Evolutionary conservation across 805 yeast genomes (phyloP).

Genomic region (Candida ascalaphidarum): DNA sequence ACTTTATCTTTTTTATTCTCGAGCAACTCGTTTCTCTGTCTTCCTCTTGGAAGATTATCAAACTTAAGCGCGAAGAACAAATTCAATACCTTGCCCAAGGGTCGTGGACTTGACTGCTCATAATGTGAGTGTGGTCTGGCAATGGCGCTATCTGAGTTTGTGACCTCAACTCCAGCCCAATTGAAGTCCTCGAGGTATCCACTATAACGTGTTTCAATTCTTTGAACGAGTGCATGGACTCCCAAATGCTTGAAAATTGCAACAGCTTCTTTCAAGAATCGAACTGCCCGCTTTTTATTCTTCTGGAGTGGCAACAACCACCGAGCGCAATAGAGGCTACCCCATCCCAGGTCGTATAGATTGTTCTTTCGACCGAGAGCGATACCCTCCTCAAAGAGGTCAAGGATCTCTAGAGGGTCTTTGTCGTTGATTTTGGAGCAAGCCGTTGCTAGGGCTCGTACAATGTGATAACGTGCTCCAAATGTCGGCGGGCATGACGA

Average conservation of each 20-base stretch:
- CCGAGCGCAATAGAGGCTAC: slow-evolving; percentile 33
- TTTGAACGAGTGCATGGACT: slow-evolving; percentile 10
- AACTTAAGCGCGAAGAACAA: too few relatives aligned
- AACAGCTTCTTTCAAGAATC: slow-evolving; percentile 29
- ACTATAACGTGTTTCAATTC: slow-evolving; percentile 18
- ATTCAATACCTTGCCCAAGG: too few relatives aligned
- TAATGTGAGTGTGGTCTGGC: too few relatives aligned
- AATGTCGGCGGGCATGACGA: too few relatives aligned
- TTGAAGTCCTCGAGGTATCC: slow-evolving; percentile 14
- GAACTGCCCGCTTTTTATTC: slow-evolving; percentile 22
- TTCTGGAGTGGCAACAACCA: slow-evolving; percentile 21
- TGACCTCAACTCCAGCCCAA: slow-evolving; percentile 22
- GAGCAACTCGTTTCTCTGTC: slow-evolving; percentile 2
- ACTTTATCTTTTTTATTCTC: too few relatives aligned
- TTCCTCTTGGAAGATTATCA: too few relatives aligned
- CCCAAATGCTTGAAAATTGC: slow-evolving; percentile 23
- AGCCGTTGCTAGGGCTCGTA: too few relatives aligned
- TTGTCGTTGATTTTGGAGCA: too few relatives aligned
- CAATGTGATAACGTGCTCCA: too few relatives aligned
- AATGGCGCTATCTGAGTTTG: too few relatives aligned
- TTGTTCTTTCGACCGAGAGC: slow-evolving; percentile 22
- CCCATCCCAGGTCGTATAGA: slow-evolving; percentile 30
- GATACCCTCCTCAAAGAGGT: slow-evolving; percentile 38
- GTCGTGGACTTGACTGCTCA: too few relatives aligned
- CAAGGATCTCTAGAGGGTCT: slow-evolving; percentile 32